phyloP scores from a whole-genome alignment of 495 filamentous ascomycete species.

The Penicillium pulvis region DNA sequence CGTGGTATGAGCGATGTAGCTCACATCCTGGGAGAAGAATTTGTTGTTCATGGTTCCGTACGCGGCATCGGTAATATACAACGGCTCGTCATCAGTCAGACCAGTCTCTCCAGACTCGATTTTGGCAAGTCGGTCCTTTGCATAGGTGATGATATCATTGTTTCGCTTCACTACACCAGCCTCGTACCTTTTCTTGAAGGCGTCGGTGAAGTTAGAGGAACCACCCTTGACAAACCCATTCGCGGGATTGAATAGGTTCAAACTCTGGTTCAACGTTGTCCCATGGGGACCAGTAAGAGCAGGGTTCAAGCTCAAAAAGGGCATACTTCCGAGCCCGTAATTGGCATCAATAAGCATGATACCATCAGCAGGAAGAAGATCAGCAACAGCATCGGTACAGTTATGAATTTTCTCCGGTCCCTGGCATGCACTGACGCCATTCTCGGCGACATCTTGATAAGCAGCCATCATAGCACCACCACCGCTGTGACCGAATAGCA shows the following conservation, averaged over 20 bases:
- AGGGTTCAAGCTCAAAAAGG: not conserved
- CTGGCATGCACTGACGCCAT: not conserved
- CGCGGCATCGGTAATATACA: not conserved
- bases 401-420: not conserved
- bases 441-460: not conserved
- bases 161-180: slow-evolving; percentile 7
- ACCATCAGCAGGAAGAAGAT: not conserved
- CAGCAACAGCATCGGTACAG: not conserved
- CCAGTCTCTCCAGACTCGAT: slow-evolving; percentile 1
- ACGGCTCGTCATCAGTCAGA: slow-evolving; percentile 10
- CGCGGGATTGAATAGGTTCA: slow-evolving; percentile 12
- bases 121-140: not conserved
- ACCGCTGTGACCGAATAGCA: not conserved
- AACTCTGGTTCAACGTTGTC: not conserved
- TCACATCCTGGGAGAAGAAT: slow-evolving; percentile 18
- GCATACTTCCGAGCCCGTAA: not conserved
- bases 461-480: not conserved
- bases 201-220: slow-evolving; percentile 11
- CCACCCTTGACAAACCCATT: slow-evolving; percentile 12
- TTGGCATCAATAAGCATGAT: not conserved
- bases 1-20: slow-evolving; percentile 12
- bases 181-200: slow-evolving; percentile 11
- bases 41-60: slow-evolving; percentile 16
- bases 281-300: not conserved
- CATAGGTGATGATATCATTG: slow-evolving; percentile 13